Percentiles rank a stretch among this genome's conserved stretches.
These are phyloP conservation scores for Schizothecium vesticola DNA, from an alignment of 495 filamentous ascomycete genomes.

Conservation along the genomic window DNA sequence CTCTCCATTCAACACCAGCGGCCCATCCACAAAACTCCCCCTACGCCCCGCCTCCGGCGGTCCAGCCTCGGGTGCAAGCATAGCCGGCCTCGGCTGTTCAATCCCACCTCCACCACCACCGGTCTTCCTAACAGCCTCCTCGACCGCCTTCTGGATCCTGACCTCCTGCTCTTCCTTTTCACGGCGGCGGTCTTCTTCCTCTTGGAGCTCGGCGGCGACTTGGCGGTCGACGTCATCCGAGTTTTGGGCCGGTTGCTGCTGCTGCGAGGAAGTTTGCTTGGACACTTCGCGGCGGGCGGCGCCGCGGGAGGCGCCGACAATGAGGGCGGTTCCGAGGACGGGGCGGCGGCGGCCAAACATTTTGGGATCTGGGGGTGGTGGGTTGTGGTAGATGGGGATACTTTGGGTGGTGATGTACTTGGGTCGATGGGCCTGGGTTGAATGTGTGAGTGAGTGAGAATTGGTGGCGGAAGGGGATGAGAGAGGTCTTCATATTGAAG, in stretches of 20 bases:
- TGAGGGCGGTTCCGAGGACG: slow-evolving; percentile 7
- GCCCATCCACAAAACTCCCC: neutral
- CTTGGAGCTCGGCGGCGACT: neutral
- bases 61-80: neutral
- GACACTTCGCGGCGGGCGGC: slow-evolving; percentile 2
- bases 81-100: neutral
- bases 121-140: neutral
- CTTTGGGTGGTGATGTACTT: neutral
- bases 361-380: neutral
- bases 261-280: neutral
- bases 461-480: neutral
- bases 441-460: neutral
- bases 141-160: neutral
- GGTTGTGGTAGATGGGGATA: neutral
- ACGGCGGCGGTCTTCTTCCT: neutral
- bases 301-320: slow-evolving; percentile 2
- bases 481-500: neutral
- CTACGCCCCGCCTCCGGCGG: neutral
- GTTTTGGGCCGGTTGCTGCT: neutral
- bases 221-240: neutral
- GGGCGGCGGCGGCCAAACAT: slow-evolving; percentile 8
- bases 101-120: neutral
- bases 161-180: neutral
- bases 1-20: neutral
- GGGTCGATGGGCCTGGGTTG: neutral